These are phyloP conservation scores for Amanita jacksonii DNA, from an alignment of 768 basidiomycete species.

Conservation along the genomic window DNA sequence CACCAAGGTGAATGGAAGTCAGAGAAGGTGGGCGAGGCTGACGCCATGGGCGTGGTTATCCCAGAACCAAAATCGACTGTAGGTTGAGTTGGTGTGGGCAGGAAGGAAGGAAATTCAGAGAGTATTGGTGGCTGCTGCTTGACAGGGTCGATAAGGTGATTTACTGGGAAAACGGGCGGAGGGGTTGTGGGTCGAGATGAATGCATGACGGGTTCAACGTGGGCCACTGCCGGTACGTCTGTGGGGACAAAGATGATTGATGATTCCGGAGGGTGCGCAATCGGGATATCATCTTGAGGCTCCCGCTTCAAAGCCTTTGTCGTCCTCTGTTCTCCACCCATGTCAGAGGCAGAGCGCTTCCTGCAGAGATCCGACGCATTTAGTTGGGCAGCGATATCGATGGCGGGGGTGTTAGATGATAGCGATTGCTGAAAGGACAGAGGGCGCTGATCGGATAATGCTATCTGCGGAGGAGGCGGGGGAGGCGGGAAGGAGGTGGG, in stretches of 20 bases:
- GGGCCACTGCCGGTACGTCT: background rate
- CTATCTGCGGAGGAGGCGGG: no score
- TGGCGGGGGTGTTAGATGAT: no score
- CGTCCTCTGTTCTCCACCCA: conserved; percentile 32
- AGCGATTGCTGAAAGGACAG: conserved; percentile 5
- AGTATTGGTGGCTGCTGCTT: conserved; percentile 16
- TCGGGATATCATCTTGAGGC: conserved; percentile 32
- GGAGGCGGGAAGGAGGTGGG: no score
- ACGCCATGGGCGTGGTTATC: conserved; percentile 9
- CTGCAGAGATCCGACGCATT: conserved; percentile 27
- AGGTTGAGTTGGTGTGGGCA: conserved; percentile 12
- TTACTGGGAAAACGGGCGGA: conserved; percentile 21
- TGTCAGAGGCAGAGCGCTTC: conserved; percentile 35
- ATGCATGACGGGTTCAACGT: background rate
- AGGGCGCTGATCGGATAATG: no score
- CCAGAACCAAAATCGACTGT: conserved; percentile 14
- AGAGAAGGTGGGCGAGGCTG: conserved; percentile 19
- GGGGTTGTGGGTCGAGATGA: conserved; percentile 24
- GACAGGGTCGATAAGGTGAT: conserved; percentile 19
- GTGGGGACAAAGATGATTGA: conserved; percentile 1
- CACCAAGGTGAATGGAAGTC: conserved; percentile 29
- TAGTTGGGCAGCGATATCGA: no score
- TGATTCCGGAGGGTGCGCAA: conserved; percentile 12
- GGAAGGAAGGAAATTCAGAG: conserved; percentile 17
- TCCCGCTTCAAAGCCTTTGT: conserved; percentile 40